These are phyloP conservation scores for Candida golubevii DNA, from an alignment of 805 yeast genomes.

Conservation along the genomic window DNA sequence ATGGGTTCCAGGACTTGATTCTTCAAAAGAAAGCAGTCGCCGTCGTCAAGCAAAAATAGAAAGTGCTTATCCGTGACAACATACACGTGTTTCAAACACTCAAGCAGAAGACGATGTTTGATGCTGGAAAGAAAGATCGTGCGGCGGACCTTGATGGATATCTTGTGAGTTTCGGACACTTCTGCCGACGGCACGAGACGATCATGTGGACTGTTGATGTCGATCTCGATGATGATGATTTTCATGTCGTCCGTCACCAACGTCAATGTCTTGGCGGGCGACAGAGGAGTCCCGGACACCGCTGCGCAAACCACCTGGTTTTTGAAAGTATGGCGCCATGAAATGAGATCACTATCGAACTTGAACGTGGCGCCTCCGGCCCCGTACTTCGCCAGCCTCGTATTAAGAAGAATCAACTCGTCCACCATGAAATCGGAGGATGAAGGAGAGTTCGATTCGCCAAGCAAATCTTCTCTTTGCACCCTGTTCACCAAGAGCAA, in stretches of 20 bases:
- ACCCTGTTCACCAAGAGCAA: slow-evolving; percentile 32
- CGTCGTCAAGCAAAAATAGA: slow-evolving; percentile 32
- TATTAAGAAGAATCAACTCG: slow-evolving; percentile 35
- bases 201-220: neutral
- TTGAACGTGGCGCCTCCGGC: slow-evolving; percentile 25
- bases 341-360: slow-evolving; percentile 36
- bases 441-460: slow-evolving; percentile 6
- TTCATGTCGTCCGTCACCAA: slow-evolving; percentile 28
- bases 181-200: slow-evolving; percentile 3
- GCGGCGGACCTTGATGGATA: slow-evolving; percentile 26
- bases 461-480: slow-evolving; percentile 12
- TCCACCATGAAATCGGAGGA: slow-evolving; percentile 21
- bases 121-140: slow-evolving; percentile 36
- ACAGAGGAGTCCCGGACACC: slow-evolving; percentile 2
- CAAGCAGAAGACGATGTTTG: slow-evolving; percentile 22
- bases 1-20: slow-evolving; percentile 20
- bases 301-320: slow-evolving; percentile 21
- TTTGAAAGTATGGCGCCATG: slow-evolving; percentile 37
- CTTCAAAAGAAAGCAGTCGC: slow-evolving; percentile 36
- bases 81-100: slow-evolving; percentile 20
- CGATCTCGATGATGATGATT: slow-evolving; percentile 26
- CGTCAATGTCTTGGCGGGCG: slow-evolving; percentile 14
- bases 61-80: slow-evolving; percentile 31
- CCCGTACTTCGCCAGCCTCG: slow-evolving; percentile 30
- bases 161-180: slow-evolving; percentile 17